A percentile compares a stretch with the other conserved stretches of the same genome.
phyloP scores from a whole-genome alignment of 345 rosid species.

The Populus euphratica region DNA sequence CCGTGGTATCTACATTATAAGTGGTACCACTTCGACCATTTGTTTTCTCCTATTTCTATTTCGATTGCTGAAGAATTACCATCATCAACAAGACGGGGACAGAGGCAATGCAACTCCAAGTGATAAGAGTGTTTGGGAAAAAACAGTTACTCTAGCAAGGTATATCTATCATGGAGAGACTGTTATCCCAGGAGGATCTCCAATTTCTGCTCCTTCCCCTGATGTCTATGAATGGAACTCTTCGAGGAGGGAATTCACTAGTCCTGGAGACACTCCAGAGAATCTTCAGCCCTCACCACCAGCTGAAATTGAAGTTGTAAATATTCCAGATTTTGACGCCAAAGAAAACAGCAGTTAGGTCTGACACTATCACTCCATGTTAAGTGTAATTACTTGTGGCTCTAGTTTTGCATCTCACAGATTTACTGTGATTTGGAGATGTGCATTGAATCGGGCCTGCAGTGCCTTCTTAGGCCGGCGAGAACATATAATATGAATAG shows the following conservation, averaged over 20 bases:
- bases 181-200: conserved; percentile 2
- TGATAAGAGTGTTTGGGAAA: conserved; percentile 16
- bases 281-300: background rate
- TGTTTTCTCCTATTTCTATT: conserved; percentile 32
- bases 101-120: conserved; percentile 9
- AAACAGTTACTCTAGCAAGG: conserved; percentile 13
- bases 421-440: too few species aligned
- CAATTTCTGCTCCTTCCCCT: background rate
- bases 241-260: conserved; percentile 13
- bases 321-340: background rate
- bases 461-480: too few species aligned
- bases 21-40: conserved; percentile 31
- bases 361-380: too few species aligned
- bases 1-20: conserved; percentile 40
- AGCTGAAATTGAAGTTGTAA: conserved; percentile 1
- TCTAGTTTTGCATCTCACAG: too few species aligned
- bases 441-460: too few species aligned
- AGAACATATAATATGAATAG: too few species aligned
- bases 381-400: too few species aligned
- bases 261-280: background rate
- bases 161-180: conserved; percentile 14
- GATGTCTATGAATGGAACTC: conserved; percentile 12
- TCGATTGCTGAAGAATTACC: conserved; percentile 6
- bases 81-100: background rate
- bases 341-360: too few species aligned